A percentile compares a stretch with the other conserved stretches of the same genome.
Conservation (phyloP, 148 eudicot genomes). For the Chenopodium album region DNA sequence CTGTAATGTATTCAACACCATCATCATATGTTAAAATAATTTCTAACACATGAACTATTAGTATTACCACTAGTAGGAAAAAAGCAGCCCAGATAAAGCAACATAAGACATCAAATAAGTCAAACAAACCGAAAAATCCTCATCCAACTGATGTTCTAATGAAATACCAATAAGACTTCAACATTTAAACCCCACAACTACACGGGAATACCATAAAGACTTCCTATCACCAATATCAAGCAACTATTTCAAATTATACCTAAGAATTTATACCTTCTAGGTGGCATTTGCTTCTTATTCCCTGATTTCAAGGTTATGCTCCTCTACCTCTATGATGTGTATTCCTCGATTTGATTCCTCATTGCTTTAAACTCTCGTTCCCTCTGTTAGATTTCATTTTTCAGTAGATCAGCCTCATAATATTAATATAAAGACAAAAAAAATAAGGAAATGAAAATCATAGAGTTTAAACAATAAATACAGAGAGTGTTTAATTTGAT, state of each 20-base stretch:
- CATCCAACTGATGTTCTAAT: too few species aligned
- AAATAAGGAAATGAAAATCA: neutral
- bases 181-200: too few species aligned
- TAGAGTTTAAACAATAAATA: neutral
- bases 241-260: neutral
- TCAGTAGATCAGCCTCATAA: constrained; percentile 9
- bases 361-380: constrained; percentile 44
- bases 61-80: too few species aligned
- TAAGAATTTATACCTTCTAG: constrained; percentile 53
- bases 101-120: too few species aligned
- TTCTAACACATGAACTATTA: too few species aligned
- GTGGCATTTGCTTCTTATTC: constrained; percentile 68
- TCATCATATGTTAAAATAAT: too few species aligned
- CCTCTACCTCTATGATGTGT: constrained; percentile 53
- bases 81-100: too few species aligned
- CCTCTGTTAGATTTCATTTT: constrained; percentile 35
- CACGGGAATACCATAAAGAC: too few species aligned
- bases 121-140: too few species aligned
- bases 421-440: neutral
- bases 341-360: constrained; percentile 54
- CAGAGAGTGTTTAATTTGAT: too few species aligned
- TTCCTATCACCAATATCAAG: neutral
- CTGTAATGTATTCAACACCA: too few species aligned
- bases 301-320: constrained; percentile 38
- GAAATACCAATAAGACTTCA: too few species aligned